Base-by-base conservation (phyloP, 495 filamentous ascomycete genomes). In the Choiromyces venosus region DNA sequence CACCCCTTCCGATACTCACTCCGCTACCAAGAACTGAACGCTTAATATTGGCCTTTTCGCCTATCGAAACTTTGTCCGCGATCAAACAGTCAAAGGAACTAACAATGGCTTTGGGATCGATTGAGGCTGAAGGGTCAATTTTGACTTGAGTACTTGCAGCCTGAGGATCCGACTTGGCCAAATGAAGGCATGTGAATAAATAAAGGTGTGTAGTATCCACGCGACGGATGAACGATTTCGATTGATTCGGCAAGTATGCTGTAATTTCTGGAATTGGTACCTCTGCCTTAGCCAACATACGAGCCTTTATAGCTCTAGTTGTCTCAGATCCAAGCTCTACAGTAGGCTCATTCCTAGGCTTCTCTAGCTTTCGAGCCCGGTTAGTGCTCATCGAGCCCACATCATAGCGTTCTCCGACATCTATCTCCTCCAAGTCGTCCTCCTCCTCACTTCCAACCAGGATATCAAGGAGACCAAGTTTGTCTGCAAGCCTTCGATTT, bases 171-270 rank as follows among this genome's bases (percentile, higher is more conserved):
- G 89, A 83, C 33, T 61, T 61, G 44, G 95, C 95, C 29, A 99
- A 89, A 74, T 89, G 88, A n/a, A 97, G 88, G 1, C 93, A 96
- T 39, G 91, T 86, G 66, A 88, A 87, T 0, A 97, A 87, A 3
- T 98, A 89, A 29, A 96, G 86, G 39, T 92, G 87, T 0, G 91
- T 86, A 29, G 91, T 97, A 80, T 99, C 95, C 36, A 97, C 91
- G 33, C 95, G 91, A 68, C 93, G 88, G 72, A 97, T 89, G 14
- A 97, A 84, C 1, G 89, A 89, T 1, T 76, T 74, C 29, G 82
- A 56, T 10, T 82, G 75, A 4, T 83, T 82, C 12, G 83, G 78
- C 9, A 80, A 65, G 42, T 76, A 79, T 14, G 75, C 74, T 12
- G 73, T 56, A 67, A 79, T 67, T 52, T 77, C 65, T 80, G 82